These are phyloP conservation scores for Ploettnerulaceae sp. DNA, from an alignment of 2,329 filamentous ascomycete species.

Conservation along the genomic window DNA sequence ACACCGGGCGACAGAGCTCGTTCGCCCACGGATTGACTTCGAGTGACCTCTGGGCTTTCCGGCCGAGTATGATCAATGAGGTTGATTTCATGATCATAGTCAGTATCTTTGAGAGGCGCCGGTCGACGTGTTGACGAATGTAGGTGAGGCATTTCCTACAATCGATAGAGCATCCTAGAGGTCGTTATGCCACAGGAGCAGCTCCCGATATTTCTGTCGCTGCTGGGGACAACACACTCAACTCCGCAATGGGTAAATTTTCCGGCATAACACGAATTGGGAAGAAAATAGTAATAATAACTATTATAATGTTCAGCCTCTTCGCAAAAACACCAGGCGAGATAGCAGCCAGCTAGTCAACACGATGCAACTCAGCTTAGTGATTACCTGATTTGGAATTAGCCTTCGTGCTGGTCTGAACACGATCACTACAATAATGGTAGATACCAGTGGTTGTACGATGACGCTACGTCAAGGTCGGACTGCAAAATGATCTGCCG, in stretches of 20 bases:
- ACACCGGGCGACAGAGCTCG: slow-evolving; percentile 8
- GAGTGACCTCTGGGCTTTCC: slow-evolving; percentile 7
- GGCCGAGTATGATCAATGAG: slow-evolving; percentile 50
- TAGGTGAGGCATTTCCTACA: slow-evolving; percentile 27
- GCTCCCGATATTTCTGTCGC: background rate
- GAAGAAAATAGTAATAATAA: background rate
- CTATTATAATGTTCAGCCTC: background rate
- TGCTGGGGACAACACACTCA: background rate
- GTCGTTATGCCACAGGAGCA: background rate
- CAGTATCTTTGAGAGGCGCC: slow-evolving; percentile 49
- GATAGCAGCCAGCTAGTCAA: no score
- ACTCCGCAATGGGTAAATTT: background rate
- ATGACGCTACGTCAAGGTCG: slow-evolving; percentile 14
- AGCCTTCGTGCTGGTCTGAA: background rate
- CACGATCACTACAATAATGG: background rate
- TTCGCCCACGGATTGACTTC: slow-evolving; percentile 19
- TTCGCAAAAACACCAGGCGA: background rate
- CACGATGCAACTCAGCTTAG: background rate
- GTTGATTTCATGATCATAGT: slow-evolving; percentile 67
- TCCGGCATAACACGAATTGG: background rate
- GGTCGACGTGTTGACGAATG: slow-evolving; percentile 43
- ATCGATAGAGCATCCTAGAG: slow-evolving; percentile 2
- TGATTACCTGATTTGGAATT: background rate
- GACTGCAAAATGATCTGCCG: slow-evolving; percentile 10
- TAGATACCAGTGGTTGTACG: background rate